Conservation (phyloP, 2,329 filamentous ascomycete genomes). For the Paraconiothyrium sp. region DNA sequence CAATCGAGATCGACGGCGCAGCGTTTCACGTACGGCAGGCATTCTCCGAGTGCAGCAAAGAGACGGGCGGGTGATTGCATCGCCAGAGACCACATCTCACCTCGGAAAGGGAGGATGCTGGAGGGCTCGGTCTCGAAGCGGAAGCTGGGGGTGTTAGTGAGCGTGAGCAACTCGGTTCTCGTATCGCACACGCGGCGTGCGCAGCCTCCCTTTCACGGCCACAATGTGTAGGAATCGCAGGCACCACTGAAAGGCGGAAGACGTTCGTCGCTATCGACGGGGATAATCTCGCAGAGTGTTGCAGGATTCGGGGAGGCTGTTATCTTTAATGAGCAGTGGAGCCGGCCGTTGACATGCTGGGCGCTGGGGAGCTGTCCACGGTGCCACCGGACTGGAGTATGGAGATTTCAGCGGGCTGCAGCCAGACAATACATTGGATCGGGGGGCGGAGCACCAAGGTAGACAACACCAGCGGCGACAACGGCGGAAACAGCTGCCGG, state of each 20-base stretch:
- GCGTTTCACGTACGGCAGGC: constrained; percentile 10
- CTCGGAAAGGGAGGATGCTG: neutral
- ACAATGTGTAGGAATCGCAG: neutral
- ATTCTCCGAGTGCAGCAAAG: neutral
- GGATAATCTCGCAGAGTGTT: neutral
- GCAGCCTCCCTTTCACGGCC: neutral
- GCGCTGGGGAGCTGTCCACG: neutral
- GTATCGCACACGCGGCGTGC: neutral
- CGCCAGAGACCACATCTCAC: neutral
- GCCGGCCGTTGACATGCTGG: constrained; percentile 1
- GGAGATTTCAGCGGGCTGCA: constrained; percentile 3
- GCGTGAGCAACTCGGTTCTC: neutral
- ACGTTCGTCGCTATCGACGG: neutral
- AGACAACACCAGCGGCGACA: neutral
- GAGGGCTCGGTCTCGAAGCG: neutral
- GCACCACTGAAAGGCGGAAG: neutral
- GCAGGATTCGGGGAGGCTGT: constrained; percentile 7
- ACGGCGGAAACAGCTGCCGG: neutral
- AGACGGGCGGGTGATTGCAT: neutral
- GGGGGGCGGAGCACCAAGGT: constrained; percentile 1
- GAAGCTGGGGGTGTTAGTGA: neutral
- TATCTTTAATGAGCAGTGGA: constrained; percentile 15
- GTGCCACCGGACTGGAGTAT: neutral
- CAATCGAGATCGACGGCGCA: neutral
- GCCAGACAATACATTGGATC: neutral